phyloP scores from a whole-genome alignment of 73 alveolate species.

The Effrenium voratum region DNA sequence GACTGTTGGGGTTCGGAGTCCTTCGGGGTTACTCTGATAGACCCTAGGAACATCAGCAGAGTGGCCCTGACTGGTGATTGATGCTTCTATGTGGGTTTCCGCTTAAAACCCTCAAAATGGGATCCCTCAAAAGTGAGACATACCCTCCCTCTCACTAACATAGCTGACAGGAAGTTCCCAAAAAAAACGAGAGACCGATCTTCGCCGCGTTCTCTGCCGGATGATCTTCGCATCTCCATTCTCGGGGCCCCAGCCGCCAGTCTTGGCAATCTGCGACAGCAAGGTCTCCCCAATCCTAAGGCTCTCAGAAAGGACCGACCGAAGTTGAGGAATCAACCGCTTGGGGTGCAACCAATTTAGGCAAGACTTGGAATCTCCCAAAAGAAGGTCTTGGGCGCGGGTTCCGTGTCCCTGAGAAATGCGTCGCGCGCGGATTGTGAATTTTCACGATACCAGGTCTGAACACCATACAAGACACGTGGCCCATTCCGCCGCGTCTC shows the following conservation, averaged over 20 bases:
- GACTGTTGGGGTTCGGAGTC: no score
- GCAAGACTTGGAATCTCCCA: neutral
- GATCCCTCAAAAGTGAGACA: neutral
- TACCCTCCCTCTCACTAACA: neutral
- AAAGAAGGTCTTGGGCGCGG: neutral
- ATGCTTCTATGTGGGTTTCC: neutral
- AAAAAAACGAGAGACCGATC: neutral
- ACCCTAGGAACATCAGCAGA: no score
- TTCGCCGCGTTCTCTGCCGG: neutral
- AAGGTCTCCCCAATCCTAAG: constrained; percentile 33
- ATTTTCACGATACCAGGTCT: neutral
- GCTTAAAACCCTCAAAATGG: neutral
- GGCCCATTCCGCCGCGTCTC: no score
- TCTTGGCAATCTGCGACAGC: constrained; percentile 18
- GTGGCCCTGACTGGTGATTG: no score
- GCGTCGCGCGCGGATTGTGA: neutral
- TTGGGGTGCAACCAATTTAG: neutral
- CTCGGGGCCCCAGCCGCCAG: neutral
- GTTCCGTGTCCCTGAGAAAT: neutral
- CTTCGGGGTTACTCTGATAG: no score
- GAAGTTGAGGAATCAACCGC: neutral
- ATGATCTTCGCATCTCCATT: no score
- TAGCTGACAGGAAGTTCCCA: neutral
- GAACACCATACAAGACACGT: no score
- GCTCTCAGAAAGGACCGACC: neutral